Percentiles rank a stretch among this genome's conserved stretches.
These are phyloP conservation scores for Pichia manshurica DNA, from an alignment of 805 yeast species.

Conservation along the genomic window DNA sequence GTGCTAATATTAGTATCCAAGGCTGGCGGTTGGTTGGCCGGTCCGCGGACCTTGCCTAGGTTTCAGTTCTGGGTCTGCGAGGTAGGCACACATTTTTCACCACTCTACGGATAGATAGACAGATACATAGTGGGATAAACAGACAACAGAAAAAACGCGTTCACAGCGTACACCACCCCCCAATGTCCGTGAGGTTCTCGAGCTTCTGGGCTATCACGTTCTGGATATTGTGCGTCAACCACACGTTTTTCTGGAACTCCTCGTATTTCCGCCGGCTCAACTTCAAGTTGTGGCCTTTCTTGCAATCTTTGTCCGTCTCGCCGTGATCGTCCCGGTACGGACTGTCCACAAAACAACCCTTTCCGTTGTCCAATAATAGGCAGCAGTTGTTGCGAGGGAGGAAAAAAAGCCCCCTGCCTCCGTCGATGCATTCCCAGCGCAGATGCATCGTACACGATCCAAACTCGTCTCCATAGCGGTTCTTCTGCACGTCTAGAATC, in stretches of 20 bases:
- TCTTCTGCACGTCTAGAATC: conserved; percentile 60
- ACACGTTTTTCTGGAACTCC: conserved; percentile 55
- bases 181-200: conserved; percentile 75
- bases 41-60: no score
- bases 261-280: conserved; percentile 59
- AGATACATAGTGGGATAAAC: no score
- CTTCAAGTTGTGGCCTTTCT: conserved; percentile 65
- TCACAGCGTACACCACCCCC: conserved; percentile 90
- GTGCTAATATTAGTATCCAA: no score
- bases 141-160: no score
- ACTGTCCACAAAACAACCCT: conserved; percentile 78
- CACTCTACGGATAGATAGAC: no score
- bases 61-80: no score
- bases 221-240: conserved; percentile 77
- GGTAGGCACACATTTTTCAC: no score
- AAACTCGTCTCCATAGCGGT: conserved; percentile 43
- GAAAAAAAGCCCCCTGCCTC: conserved; percentile 62
- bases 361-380: conserved; percentile 59
- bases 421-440: conserved; percentile 54
- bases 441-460: conserved; percentile 83
- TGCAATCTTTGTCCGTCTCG: conserved; percentile 69
- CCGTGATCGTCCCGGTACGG: conserved; percentile 88
- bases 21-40: no score
- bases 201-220: conserved; percentile 73
- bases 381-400: conserved; percentile 64